Conservation (phyloP, 2,329 filamentous ascomycete species). For the Xylariaceae sp. region DNA sequence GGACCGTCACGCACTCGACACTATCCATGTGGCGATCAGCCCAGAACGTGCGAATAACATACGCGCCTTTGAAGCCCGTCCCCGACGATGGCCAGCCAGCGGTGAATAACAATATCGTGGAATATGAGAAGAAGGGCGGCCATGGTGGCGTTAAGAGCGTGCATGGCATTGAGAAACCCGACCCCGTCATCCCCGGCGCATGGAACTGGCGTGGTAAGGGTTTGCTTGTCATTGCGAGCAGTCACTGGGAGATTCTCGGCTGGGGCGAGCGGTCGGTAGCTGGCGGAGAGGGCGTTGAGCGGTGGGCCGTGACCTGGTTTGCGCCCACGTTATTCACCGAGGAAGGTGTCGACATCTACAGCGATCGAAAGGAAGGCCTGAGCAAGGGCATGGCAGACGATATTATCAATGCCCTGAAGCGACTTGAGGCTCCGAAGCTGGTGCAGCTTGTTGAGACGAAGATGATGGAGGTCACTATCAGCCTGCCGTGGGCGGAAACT, state of each 20-base stretch:
- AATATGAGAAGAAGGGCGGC: constrained; percentile 45
- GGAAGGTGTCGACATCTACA: constrained; percentile 76
- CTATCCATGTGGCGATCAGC: constrained; percentile 76
- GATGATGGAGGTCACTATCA: constrained; percentile 50
- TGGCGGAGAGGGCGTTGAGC: constrained; percentile 38
- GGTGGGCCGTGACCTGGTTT: constrained; percentile 82
- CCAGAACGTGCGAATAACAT: constrained; percentile 76
- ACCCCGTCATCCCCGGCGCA: constrained; percentile 36
- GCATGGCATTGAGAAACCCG: constrained; percentile 58
- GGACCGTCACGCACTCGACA: constrained; percentile 72
- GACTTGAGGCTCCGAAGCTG: constrained; percentile 53
- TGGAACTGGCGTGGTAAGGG: constrained; percentile 80
- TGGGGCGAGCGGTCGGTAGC: constrained; percentile 55
- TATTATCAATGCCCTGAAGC: constrained; percentile 53
- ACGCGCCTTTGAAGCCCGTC: constrained; percentile 41
- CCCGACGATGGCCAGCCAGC: constrained; percentile 36
- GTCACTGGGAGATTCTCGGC: constrained; percentile 77
- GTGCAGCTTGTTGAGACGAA: constrained; percentile 45
- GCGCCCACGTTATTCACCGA: constrained; percentile 78
- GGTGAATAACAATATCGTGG: constrained; percentile 66
- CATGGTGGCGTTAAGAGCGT: constrained; percentile 55
- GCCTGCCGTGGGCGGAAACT: constrained; percentile 46
- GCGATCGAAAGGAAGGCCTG: constrained; percentile 57
- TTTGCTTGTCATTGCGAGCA: constrained; percentile 65
- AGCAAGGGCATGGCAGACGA: constrained; percentile 51